phyloP scores from a whole-genome alignment of 1,139 yeast species.

The Lodderomyces parapsilosis region DNA sequence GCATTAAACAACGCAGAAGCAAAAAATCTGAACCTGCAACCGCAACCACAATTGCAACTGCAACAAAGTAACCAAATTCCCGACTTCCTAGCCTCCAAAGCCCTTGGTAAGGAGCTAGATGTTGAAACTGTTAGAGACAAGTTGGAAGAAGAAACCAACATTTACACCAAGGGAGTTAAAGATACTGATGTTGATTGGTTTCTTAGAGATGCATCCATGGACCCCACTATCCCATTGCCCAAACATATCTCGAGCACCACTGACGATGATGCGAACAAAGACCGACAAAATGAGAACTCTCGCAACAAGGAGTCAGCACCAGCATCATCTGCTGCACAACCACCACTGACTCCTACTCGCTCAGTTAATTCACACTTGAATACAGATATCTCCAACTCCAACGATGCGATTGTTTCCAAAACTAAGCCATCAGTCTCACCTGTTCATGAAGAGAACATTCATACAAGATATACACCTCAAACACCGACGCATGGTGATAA shows the following conservation, averaged over 20 bases:
- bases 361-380: conserved; percentile 27
- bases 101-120: conserved; percentile 7
- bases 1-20: not conserved
- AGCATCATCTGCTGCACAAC: not conserved
- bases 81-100: not conserved
- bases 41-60: no score
- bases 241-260: not conserved
- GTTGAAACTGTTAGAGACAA: conserved; percentile 19
- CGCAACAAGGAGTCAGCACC: not conserved
- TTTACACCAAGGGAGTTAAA: conserved; percentile 27
- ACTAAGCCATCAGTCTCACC: conserved; percentile 38
- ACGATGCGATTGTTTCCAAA: conserved; percentile 29
- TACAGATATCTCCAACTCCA: conserved; percentile 35
- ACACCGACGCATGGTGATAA: conserved; percentile 5
- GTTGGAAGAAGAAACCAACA: conserved; percentile 19
- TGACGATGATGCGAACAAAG: conserved; percentile 1
- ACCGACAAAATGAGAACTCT: not conserved
- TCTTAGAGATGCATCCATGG: conserved; percentile 31
- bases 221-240: conserved; percentile 7
- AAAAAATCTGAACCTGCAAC: not conserved
- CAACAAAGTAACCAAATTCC: not conserved
- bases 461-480: conserved; percentile 6
- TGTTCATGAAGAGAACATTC: conserved; percentile 28
- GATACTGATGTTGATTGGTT: conserved; percentile 51
- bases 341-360: conserved; percentile 9